Percentiles rank a stretch among this genome's conserved stretches.
phyloP scores from a whole-genome alignment of 2,329 filamentous ascomycete species.

The Lachnellula suecica region DNA sequence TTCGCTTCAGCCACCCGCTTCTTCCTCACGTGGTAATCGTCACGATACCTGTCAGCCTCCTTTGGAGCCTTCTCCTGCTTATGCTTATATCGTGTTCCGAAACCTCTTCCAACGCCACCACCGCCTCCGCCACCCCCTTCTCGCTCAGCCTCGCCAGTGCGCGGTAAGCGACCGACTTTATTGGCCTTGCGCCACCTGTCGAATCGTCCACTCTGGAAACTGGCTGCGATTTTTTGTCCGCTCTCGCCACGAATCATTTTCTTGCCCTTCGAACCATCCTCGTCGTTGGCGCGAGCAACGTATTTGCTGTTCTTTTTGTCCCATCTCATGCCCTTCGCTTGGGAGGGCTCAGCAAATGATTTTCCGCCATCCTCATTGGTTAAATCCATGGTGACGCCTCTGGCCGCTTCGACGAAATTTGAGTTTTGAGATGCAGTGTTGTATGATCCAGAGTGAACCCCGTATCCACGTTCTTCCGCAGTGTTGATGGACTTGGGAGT shows the following conservation, averaged over 20 bases:
- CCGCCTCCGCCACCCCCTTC: constrained; percentile 32
- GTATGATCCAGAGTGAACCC: constrained; percentile 77
- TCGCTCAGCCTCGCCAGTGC: constrained; percentile 78
- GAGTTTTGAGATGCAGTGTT: constrained; percentile 49
- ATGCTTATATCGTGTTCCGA: constrained; percentile 73
- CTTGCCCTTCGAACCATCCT: constrained; percentile 77
- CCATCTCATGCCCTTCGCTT: constrained; percentile 80
- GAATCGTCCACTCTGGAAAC: constrained; percentile 90
- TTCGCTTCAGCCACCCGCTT: constrained; percentile 84
- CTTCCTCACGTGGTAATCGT: constrained; percentile 88
- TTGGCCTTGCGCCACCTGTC: constrained; percentile 89
- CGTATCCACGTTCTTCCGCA: constrained; percentile 89
- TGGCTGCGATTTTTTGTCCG: constrained; percentile 93
- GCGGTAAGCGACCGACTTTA: constrained; percentile 74
- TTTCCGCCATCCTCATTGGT: constrained; percentile 82
- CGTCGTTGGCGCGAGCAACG: constrained; percentile 86
- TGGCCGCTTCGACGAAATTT: constrained; percentile 87
- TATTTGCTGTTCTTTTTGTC: constrained; percentile 97
- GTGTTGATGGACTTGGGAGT: constrained; percentile 76
- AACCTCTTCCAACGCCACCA: constrained; percentile 35
- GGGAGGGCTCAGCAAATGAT: constrained; percentile 74
- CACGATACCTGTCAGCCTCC: constrained; percentile 86
- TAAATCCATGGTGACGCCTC: constrained; percentile 87
- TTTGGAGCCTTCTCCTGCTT: constrained; percentile 87
- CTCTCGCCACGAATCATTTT: constrained; percentile 84